phyloP scores from a whole-genome alignment of 495 filamentous ascomycete genomes.

The Talaromyces ruber region DNA sequence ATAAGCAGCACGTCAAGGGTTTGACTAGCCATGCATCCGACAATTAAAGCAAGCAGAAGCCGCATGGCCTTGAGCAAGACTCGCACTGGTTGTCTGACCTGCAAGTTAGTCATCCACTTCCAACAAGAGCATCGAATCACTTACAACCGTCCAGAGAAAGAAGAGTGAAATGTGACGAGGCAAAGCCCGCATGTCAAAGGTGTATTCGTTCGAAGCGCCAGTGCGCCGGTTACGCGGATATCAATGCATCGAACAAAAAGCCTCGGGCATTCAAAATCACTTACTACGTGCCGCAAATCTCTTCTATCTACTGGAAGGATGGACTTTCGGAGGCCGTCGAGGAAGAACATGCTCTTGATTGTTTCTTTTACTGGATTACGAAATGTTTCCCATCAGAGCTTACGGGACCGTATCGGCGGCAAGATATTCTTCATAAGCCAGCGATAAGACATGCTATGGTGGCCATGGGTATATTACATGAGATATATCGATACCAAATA shows the following conservation, averaged over 20 bases:
- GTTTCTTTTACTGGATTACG: not conserved
- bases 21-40: not conserved
- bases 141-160: conserved; percentile 7
- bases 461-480: conserved; percentile 54
- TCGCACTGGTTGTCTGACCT: conserved; percentile 24
- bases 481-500: conserved; percentile 23
- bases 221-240: not conserved
- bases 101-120: conserved; percentile 12
- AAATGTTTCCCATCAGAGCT: conserved; percentile 3
- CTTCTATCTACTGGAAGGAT: not conserved
- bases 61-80: conserved; percentile 13
- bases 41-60: not conserved
- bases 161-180: conserved; percentile 25
- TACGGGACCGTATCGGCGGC: not conserved
- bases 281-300: not conserved
- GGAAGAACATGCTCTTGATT: conserved; percentile 2
- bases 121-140: not conserved
- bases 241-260: not conserved
- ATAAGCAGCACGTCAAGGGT: not conserved
- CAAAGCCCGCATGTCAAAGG: conserved; percentile 14
- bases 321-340: not conserved
- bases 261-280: not conserved
- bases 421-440: conserved; percentile 30
- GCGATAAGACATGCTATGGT: conserved; percentile 55
- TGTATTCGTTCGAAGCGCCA: not conserved